phyloP scores from a whole-genome alignment of 2,329 filamentous ascomycete species.

The Xylariaceae sp. region DNA sequence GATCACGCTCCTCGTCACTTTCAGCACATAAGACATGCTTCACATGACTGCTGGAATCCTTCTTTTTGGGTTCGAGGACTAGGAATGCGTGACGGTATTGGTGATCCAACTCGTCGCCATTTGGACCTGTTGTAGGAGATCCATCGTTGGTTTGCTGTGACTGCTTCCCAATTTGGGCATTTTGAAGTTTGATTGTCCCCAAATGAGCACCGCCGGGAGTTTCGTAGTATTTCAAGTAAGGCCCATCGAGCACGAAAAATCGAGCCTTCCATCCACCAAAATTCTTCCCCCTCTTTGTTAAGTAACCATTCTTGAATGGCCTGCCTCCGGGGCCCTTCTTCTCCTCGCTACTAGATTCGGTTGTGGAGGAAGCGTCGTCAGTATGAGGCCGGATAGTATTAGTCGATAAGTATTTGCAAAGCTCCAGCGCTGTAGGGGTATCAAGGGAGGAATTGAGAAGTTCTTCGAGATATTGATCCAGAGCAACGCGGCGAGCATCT shows the following conservation, averaged over 20 bases:
- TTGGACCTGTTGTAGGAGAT: conserved; percentile 58
- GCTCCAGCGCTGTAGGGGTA: conserved; percentile 72
- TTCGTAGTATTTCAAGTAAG: conserved; percentile 85
- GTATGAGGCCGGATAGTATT: conserved; percentile 64
- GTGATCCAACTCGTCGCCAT: conserved; percentile 79
- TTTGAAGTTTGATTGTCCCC: conserved; percentile 88
- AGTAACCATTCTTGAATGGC: conserved; percentile 80
- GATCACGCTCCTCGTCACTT: conserved; percentile 87
- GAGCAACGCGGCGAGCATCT: conserved; percentile 77
- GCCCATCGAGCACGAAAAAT: conserved; percentile 63
- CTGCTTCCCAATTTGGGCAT: conserved; percentile 93
- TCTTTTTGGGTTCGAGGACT: conserved; percentile 93
- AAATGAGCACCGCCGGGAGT: conserved; percentile 86
- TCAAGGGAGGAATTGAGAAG: conserved; percentile 83
- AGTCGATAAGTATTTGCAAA: conserved; percentile 85
- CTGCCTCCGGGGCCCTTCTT: conserved; percentile 64
- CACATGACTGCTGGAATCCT: conserved; percentile 84
- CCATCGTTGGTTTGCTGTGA: conserved; percentile 65
- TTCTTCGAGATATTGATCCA: conserved; percentile 85
- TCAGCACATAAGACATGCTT: conserved; percentile 96
- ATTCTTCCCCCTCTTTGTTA: conserved; percentile 97
- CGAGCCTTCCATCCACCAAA: conserved; percentile 97
- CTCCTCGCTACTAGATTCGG: conserved; percentile 42
- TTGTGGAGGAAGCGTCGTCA: conserved; percentile 53
- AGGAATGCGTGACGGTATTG: conserved; percentile 97